phyloP scores from a whole-genome alignment of 768 basidiomycete genomes.

The Vararia minispora region DNA sequence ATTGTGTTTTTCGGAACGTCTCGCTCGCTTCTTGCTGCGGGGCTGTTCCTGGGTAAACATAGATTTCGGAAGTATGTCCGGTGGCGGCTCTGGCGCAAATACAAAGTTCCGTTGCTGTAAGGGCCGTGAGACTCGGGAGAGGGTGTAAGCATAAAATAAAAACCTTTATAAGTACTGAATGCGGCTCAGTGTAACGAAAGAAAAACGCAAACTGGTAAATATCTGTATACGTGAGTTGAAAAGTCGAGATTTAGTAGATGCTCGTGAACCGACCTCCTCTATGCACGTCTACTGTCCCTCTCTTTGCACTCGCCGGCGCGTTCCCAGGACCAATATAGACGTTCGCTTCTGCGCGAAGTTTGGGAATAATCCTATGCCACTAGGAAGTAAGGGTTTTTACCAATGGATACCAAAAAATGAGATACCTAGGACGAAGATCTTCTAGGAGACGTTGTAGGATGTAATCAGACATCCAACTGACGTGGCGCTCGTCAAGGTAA shows the following conservation, averaged over 20 bases:
- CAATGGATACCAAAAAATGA: neutral
- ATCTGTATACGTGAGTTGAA: conserved; percentile 32
- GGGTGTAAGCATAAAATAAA: neutral
- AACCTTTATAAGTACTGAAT: conserved; percentile 77
- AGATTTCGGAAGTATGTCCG: too few relatives aligned
- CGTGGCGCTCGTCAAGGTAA: conserved; percentile 81
- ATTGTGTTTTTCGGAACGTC: conserved; percentile 9
- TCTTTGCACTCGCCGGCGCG: conserved; percentile 37
- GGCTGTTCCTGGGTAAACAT: conserved; percentile 23
- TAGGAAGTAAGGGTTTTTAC: conserved; percentile 1
- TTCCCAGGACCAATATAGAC: conserved; percentile 28
- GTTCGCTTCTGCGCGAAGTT: conserved; percentile 50
- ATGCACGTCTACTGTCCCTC: conserved; percentile 70
- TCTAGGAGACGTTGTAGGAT: conserved; percentile 72
- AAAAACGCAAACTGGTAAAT: conserved; percentile 90
- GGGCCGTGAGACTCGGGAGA: too few relatives aligned
- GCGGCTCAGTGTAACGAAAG: conserved; percentile 70
- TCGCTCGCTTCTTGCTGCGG: conserved; percentile 8
- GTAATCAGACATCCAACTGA: conserved; percentile 83
- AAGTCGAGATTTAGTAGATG: conserved; percentile 4
- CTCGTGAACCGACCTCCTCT: conserved; percentile 52
- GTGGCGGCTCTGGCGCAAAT: too few relatives aligned
- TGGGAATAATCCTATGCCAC: conserved; percentile 47
- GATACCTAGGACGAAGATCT: conserved; percentile 63
- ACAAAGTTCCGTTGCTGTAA: too few relatives aligned